Evolutionary conservation across 306 rosid genomes (phyloP).

Genomic region (Amphicarpaea edgeworthii): DNA sequence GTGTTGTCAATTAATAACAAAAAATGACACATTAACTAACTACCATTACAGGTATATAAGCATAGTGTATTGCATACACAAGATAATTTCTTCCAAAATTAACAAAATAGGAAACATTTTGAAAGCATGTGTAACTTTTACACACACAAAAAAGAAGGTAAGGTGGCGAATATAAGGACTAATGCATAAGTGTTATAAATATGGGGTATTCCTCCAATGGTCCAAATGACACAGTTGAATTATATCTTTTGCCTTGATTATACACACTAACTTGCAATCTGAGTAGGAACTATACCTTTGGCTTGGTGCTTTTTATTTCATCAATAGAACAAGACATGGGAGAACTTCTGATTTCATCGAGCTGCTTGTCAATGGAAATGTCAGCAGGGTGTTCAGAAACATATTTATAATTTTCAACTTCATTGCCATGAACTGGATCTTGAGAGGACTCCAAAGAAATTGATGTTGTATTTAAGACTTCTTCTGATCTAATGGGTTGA

Average conservation of each 20-base stretch:
- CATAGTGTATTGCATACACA: neutral
- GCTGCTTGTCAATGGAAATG: constrained; percentile 33
- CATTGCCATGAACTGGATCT: constrained; percentile 42
- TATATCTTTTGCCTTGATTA: constrained; percentile 3
- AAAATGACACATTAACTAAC: constrained; percentile 7
- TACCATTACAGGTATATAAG: neutral
- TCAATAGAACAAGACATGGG: constrained; percentile 34
- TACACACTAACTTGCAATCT: constrained; percentile 10
- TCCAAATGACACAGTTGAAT: constrained; percentile 4
- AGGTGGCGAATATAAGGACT: constrained; percentile 1
- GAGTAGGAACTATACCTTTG: constrained; percentile 56
- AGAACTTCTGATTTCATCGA: constrained; percentile 44
- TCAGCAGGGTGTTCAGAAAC: constrained; percentile 36
- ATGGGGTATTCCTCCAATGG: neutral
- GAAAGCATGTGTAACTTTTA: neutral
- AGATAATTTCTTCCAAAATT: constrained; percentile 25
- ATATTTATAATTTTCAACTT: constrained; percentile 31
- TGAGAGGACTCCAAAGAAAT: constrained; percentile 49
- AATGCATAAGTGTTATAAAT: neutral
- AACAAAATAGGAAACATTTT: constrained; percentile 6
- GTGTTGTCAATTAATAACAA: constrained; percentile 23
- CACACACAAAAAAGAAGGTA: constrained; percentile 4
- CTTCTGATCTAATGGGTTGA: constrained; percentile 42
- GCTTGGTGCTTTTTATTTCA: constrained; percentile 38
- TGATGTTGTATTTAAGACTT: constrained; percentile 27